Base-by-base conservation (phyloP, 805 yeast genomes). In the Ogataea minuta region DNA sequence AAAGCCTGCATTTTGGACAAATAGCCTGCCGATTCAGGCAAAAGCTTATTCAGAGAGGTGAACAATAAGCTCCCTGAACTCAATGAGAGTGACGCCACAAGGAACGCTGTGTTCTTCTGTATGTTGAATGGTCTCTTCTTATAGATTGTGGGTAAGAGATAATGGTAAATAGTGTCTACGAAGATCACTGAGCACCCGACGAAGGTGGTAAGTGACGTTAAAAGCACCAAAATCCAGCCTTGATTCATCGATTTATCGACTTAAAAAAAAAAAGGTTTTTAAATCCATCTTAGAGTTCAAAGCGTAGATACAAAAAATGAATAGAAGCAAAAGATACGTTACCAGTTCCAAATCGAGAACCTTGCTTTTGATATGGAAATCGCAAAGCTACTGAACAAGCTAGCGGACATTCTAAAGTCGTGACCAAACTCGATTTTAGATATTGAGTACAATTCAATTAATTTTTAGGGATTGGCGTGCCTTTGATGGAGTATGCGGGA, bases 11-110 rank as follows among this genome's bases (percentile, higher is more conserved):
- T 49, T 29, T 56, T 41, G 11, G 44, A 37, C 24, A 82, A 64
- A 51, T 82, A 79, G 1, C 56, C 53, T 27, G 62, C 50, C 0
- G 86, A 74, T 44, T 77, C 81, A 0, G 97, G 96, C n/a, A 90
- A 63, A 35, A 91, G 67, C 44, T 80, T 75, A 64, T 77, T 84
- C 34, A 91, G 63, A 0, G 96, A 76, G 0, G 97, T 88, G 53
- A 89, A 77, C 2, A 82, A 43, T 59, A 91, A 71, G 17, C 95
- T 86, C 0, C 99, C 98, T 0, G 91, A 70, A 48, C 90, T 79
- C 34, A 90, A 62, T 0, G 93, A 76, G 20, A 91, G 70, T 2
- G 95, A 83, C 23, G 79, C 79, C 27, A 85, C 79, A 45, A 91
- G 70, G 56, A 90, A 80, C 10, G 64, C 60, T 25, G 81, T 76